Percentiles rank a stretch among this genome's conserved stretches.
Evolutionary conservation across 2,329 filamentous ascomycete genomes (phyloP).

Genomic region (Alternaria tenuissima): DNA sequence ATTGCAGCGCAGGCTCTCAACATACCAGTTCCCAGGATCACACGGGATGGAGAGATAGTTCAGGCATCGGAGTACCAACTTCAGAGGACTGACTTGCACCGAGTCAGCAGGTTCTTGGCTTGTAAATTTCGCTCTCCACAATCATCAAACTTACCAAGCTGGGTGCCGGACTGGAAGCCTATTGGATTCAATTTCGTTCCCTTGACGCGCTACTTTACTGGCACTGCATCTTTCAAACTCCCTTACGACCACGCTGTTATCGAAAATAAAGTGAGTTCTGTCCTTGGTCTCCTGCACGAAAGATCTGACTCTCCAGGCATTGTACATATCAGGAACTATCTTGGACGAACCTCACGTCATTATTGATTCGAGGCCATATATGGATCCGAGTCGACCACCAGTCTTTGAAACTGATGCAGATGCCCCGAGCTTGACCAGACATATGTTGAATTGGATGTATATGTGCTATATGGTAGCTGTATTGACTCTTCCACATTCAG

Average conservation of each 20-base stretch:
- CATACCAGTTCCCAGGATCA: not conserved
- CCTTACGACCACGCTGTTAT: not conserved
- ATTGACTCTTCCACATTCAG: too few species aligned
- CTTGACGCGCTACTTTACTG: not conserved
- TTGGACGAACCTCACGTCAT: too few species aligned
- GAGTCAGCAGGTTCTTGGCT: constrained; percentile 1
- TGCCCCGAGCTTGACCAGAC: too few species aligned
- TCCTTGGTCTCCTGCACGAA: not conserved
- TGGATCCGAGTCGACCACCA: too few species aligned
- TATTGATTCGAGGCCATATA: too few species aligned
- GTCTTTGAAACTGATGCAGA: too few species aligned
- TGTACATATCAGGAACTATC: too few species aligned
- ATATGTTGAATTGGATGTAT: too few species aligned
- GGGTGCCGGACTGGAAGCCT: constrained; percentile 22
- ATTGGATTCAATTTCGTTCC: constrained; percentile 6
- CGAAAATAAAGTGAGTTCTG: not conserved
- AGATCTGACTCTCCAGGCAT: too few species aligned
- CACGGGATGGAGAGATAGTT: not conserved
- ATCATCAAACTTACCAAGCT: constrained; percentile 13
- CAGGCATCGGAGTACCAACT: not conserved
- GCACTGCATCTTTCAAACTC: not conserved
- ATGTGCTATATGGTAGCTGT: too few species aligned
- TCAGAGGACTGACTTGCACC: not conserved
- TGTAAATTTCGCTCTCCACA: not conserved
- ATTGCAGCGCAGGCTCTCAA: not conserved